phyloP scores from a whole-genome alignment of 148 eudicot genomes.

The Pharnaceum exiguum region DNA sequence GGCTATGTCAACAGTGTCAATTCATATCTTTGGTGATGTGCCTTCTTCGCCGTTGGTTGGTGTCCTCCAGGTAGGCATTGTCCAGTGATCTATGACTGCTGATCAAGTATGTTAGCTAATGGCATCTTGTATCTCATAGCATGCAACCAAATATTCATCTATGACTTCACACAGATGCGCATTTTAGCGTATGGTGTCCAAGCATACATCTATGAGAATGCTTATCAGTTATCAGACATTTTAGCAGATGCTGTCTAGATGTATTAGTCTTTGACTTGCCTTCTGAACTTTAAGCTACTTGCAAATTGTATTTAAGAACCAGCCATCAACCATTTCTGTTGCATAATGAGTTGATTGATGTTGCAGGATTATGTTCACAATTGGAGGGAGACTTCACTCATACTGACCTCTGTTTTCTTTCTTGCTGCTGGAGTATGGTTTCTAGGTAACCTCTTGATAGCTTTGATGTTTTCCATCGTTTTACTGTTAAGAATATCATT shows the following conservation, averaged over 20 bases:
- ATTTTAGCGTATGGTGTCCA: background rate
- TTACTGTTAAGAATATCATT: background rate
- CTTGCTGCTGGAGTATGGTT: constrained; percentile 76
- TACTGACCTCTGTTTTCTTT: constrained; percentile 62
- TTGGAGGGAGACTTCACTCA: constrained; percentile 72
- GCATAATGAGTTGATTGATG: background rate
- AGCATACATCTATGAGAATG: background rate
- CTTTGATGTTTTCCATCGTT: background rate
- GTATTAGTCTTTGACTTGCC: background rate
- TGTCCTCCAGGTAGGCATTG: constrained; percentile 26
- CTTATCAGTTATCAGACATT: background rate
- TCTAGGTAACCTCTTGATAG: constrained; percentile 38
- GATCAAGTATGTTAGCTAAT: too few relatives aligned
- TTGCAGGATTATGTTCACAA: constrained; percentile 66
- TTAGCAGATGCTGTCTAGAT: background rate
- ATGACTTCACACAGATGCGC: background rate
- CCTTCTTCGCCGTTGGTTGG: constrained; percentile 81
- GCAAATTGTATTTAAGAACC: background rate
- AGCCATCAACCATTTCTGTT: background rate
- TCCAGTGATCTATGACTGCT: too few relatives aligned
- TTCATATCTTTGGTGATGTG: constrained; percentile 92
- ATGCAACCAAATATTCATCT: too few relatives aligned
- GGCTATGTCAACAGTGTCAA: constrained; percentile 91
- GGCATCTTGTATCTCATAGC: too few relatives aligned
- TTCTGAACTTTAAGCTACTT: background rate